phyloP scores from a whole-genome alignment of 306 rosid species.

The Fragaria ananassa region DNA sequence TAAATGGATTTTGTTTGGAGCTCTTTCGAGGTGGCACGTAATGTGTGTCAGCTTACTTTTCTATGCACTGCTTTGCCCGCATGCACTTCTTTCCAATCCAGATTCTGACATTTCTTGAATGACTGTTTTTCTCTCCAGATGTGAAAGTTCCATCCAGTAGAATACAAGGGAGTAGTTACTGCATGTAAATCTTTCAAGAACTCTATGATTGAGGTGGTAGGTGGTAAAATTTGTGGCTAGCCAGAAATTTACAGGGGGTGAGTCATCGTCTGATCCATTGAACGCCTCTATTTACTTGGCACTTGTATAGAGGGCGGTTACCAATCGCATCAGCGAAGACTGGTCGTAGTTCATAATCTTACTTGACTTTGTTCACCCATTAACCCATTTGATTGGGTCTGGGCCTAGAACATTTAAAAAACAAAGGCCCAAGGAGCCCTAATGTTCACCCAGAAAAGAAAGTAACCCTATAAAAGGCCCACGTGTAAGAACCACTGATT shows the following conservation, averaged over 20 bases:
- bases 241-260: background rate
- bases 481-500: too few species aligned
- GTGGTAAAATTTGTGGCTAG: background rate
- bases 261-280: background rate
- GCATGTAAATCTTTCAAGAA: background rate
- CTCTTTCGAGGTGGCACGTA: conserved; percentile 34
- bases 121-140: background rate
- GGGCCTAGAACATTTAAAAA: background rate
- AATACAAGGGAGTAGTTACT: background rate
- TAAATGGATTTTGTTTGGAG: background rate
- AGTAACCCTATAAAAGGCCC: too few species aligned
- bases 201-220: background rate
- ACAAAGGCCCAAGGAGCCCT: too few species aligned
- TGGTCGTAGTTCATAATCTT: background rate
- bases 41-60: conserved; percentile 6
- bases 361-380: background rate
- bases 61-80: conserved; percentile 14
- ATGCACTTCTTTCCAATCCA: background rate
- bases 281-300: background rate
- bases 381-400: background rate
- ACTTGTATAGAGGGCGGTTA: background rate
- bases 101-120: background rate
- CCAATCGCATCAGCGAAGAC: background rate
- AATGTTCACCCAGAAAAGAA: too few species aligned
- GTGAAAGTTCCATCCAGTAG: background rate